Conservation (phyloP, 768 basidiomycete genomes). For the Daedaleopsis sinensis region DNA sequence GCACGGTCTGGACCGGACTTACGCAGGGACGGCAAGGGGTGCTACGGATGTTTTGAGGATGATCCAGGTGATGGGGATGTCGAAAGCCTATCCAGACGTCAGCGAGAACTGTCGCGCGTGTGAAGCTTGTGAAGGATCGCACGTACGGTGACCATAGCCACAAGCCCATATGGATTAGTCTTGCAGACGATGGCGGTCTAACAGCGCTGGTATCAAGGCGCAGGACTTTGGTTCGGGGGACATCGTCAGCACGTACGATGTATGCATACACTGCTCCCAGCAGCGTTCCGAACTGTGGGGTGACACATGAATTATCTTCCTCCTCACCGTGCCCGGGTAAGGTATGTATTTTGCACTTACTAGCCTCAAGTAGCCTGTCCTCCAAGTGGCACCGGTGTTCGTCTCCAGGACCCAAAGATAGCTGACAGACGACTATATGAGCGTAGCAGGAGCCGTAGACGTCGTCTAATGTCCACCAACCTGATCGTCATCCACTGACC, state of each 20-base stretch:
- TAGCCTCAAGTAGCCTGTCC: conserved; percentile 47
- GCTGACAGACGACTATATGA: conserved; percentile 11
- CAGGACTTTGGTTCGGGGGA: background rate
- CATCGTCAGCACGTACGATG: conserved; percentile 29
- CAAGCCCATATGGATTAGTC: conserved; percentile 46
- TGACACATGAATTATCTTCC: background rate
- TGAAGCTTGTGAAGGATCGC: background rate
- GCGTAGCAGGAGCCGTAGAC: background rate
- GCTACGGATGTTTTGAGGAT: conserved; percentile 42
- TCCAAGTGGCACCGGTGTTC: conserved; percentile 55
- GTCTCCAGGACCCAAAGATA: conserved; percentile 56
- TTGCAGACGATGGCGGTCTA: conserved; percentile 44
- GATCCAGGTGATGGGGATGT: conserved; percentile 49
- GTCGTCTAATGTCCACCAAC: conserved; percentile 10
- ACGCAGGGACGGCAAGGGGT: conserved; percentile 49
- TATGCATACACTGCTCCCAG: conserved; percentile 36
- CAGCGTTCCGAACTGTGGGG: conserved; percentile 33
- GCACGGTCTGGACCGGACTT: conserved; percentile 13
- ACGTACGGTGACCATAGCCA: conserved; percentile 42
- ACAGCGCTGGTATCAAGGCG: background rate
- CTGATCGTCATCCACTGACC: conserved; percentile 55
- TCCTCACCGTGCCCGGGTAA: background rate
- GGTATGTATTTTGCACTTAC: conserved; percentile 33
- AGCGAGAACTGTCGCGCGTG: background rate
- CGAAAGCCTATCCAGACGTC: conserved; percentile 36